phyloP scores from a whole-genome alignment of 768 basidiomycete species.

The Psilocybe sp. region DNA sequence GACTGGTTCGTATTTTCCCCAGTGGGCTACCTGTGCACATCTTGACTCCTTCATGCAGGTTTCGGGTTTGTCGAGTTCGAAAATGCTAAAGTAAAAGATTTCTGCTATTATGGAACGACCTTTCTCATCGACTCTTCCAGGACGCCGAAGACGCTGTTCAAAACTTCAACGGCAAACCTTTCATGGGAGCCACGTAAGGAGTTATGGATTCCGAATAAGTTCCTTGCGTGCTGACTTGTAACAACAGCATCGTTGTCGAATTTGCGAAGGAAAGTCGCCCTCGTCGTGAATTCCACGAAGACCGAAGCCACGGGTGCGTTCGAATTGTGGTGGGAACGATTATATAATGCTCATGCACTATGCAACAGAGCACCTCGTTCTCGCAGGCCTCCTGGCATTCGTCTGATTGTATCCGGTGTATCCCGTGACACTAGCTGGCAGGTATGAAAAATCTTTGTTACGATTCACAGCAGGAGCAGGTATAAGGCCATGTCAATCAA shows the following conservation, averaged over 20 bases:
- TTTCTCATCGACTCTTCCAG: conserved; percentile 35
- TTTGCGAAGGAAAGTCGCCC: conserved; percentile 92
- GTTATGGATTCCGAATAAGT: not conserved
- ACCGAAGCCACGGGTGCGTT: conserved; percentile 55
- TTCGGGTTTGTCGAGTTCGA: conserved; percentile 99
- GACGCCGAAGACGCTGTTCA: conserved; percentile 94
- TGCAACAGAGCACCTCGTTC: conserved; percentile 52
- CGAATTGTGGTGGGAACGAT: conserved; percentile 3
- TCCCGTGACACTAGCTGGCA: conserved; percentile 98
- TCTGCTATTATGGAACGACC: not conserved
- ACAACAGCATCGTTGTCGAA: conserved; percentile 85
- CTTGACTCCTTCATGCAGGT: conserved; percentile 40
- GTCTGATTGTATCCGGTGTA: conserved; percentile 84
- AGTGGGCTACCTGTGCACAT: too few relatives aligned
- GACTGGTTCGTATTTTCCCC: conserved; percentile 61
- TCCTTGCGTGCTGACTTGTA: not conserved
- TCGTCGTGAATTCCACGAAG: conserved; percentile 73
- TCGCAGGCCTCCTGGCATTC: conserved; percentile 76
- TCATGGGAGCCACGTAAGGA: conserved; percentile 82
- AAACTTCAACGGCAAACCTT: conserved; percentile 83
- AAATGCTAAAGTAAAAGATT: conserved; percentile 57
- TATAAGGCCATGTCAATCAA: conserved; percentile 7
- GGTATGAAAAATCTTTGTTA: conserved; percentile 62
- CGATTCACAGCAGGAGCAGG: conserved; percentile 20
- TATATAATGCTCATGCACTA: conserved; percentile 8